Evolutionary conservation across 2,329 filamentous ascomycete species (phyloP), one percentile per base, ranked within the genome.

Genomic region (Colletotrichum horii): DNA sequence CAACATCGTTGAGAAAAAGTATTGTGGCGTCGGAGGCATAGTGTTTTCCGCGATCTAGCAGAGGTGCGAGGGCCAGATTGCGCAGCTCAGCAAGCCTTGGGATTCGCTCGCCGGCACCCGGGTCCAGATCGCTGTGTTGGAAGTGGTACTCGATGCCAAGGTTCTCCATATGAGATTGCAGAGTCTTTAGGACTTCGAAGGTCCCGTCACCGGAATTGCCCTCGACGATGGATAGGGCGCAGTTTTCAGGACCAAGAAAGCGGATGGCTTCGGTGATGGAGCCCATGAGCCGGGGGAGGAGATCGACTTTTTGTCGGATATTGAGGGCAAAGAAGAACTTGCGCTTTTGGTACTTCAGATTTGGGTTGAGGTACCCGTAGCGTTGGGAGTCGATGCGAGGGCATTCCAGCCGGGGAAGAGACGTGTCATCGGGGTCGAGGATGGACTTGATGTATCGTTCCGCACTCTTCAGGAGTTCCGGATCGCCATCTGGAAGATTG

Each of bases 131-230:
- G 74, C 85, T 89, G 4, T 83, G 80, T 6, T 80, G 79, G 67
- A 89, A 84, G 74, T 85, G 83, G 78, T 89, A 91, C 1, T 77
- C 73, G 3, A 84, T 77, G 4, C 85, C 85, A 0, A 88, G 61
- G 0, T 77, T 78, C 15, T 86, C 79, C 0, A 92, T 79, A 4
- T 83, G 81, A 1, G 82, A 78, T 2, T 80, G 80, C 8, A 92
- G 79, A 0, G 83, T 82, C 3, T 81, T 71, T 2, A 92, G 84
- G 9, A 91, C 83, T 38, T 90, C 88, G 38, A 79, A 84, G 0
- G 90, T 92, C 7, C 89, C 89, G 74, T 92, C 90, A 24, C 84
- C 78, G 0, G 90, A 91, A 78, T 89, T 85, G 15, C 90, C 90
- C 77, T 91, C 90, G 15, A 92, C 85, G 26, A 92, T 87, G 2